Evolutionary conservation across 1,284 basidiomycete genomes (phyloP).

Genomic region (Bjerkandera adusta): DNA sequence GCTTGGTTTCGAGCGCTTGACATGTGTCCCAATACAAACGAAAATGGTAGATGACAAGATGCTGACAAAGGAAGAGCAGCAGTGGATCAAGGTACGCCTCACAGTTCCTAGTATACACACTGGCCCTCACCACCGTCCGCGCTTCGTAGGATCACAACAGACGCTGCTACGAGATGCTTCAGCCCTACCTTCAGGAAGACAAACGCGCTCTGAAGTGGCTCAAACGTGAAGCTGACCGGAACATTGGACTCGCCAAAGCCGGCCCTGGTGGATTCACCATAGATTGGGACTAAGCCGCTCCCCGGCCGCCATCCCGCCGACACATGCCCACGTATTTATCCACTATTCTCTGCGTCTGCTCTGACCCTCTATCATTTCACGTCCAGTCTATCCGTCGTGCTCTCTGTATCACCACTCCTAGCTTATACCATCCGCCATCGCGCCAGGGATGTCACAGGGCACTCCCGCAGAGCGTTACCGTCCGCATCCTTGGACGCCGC

Average conservation of each 20-base stretch:
- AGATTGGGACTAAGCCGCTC: conserved; percentile 61
- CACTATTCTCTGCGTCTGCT: conserved; percentile 3
- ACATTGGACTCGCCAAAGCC: conserved; percentile 60
- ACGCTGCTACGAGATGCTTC: conserved; percentile 67
- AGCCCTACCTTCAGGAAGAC: conserved; percentile 76
- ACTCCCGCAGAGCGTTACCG: conserved; percentile 15
- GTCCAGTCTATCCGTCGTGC: not conserved
- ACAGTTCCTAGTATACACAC: not conserved
- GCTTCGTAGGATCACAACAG: conserved; percentile 78
- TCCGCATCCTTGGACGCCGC: too few species aligned
- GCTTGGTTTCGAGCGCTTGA: conserved; percentile 87
- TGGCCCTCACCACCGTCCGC: not conserved
- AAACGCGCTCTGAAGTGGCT: conserved; percentile 82
- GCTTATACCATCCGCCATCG: conserved; percentile 9
- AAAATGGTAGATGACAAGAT: conserved; percentile 85
- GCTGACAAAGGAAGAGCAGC: conserved; percentile 83
- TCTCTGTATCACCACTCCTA: conserved; percentile 5
- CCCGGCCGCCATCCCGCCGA: not conserved
- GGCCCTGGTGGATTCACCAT: conserved; percentile 66
- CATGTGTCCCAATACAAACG: conserved; percentile 92
- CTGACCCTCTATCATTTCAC: conserved; percentile 4
- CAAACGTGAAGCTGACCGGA: conserved; percentile 68
- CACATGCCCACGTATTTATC: not conserved
- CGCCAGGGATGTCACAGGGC: conserved; percentile 27
- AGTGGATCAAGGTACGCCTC: conserved; percentile 78